A percentile compares a stretch with the other conserved stretches of the same genome.
phyloP scores from a whole-genome alignment of 208 protist genomes.

The Acanthamoeba lenticulata region DNA sequence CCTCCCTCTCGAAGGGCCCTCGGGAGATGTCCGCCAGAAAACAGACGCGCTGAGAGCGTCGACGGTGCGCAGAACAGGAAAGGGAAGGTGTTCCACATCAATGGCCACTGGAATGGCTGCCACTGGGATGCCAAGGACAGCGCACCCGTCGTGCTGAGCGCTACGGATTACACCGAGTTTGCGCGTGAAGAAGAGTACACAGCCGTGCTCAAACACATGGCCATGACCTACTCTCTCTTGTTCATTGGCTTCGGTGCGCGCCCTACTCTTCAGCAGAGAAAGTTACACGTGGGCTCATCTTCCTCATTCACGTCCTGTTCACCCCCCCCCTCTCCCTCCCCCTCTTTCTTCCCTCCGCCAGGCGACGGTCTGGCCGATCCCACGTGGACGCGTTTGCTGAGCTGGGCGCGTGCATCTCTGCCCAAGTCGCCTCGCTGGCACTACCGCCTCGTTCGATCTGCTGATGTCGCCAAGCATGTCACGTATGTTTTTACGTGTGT shows the following conservation, averaged over 20 bases:
- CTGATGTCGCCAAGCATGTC: not conserved
- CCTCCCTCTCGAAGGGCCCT: not conserved
- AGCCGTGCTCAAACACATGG: slow-evolving; percentile 25
- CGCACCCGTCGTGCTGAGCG: not conserved
- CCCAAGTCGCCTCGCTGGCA: slow-evolving; percentile 27
- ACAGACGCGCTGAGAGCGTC: too few relatives aligned
- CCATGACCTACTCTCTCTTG: slow-evolving; percentile 47
- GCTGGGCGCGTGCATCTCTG: not conserved
- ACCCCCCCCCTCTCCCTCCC: not conserved
- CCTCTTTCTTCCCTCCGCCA: not conserved
- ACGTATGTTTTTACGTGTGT: too few relatives aligned
- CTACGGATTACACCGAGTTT: slow-evolving; percentile 19
- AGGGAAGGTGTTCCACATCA: slow-evolving; percentile 46
- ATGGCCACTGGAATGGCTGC: slow-evolving; percentile 17
- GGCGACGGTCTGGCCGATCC: slow-evolving; percentile 4
- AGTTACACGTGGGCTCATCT: not conserved
- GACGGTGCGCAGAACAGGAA: slow-evolving; percentile 26
- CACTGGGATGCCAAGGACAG: not conserved
- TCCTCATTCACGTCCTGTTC: not conserved
- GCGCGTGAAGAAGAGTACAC: not conserved
- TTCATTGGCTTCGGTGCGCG: slow-evolving; percentile 13
- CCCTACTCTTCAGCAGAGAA: not conserved
- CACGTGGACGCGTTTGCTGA: not conserved
- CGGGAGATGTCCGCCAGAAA: too few relatives aligned
- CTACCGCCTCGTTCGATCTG: not conserved